Evolutionary conservation across 75 land plant genomes (phyloP).

Genomic region (Cupressus sempervirens): DNA sequence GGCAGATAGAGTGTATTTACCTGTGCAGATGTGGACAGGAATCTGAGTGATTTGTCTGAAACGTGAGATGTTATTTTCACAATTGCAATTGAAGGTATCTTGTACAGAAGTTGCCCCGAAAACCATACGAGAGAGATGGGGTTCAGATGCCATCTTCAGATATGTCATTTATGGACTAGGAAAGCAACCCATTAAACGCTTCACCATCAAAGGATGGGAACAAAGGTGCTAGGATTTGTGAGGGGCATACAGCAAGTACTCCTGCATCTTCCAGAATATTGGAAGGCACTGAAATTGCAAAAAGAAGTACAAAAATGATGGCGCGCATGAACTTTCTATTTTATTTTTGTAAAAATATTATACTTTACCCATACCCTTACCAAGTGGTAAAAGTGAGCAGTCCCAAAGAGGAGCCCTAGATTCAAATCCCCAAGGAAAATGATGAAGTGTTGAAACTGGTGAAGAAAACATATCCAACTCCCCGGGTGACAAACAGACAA

Average conservation of each 20-base stretch:
- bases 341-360: too few species aligned
- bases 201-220: background rate
- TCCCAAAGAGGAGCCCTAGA: background rate
- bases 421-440: background rate
- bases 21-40: background rate
- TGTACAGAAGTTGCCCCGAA: background rate
- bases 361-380: background rate
- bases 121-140: background rate
- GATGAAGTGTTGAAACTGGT: background rate
- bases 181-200: background rate
- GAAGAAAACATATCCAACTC: background rate
- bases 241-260: background rate
- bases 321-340: background rate
- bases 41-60: background rate
- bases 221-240: background rate
- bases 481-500: too few species aligned
- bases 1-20: background rate
- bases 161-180: background rate
- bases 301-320: background rate
- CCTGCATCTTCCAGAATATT: background rate
- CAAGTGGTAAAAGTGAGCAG: background rate
- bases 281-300: background rate
- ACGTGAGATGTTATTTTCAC: background rate
- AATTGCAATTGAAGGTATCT: background rate
- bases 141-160: background rate